Conservation (phyloP, 2,329 filamentous ascomycete species). For the Neoascochyta sp. region DNA sequence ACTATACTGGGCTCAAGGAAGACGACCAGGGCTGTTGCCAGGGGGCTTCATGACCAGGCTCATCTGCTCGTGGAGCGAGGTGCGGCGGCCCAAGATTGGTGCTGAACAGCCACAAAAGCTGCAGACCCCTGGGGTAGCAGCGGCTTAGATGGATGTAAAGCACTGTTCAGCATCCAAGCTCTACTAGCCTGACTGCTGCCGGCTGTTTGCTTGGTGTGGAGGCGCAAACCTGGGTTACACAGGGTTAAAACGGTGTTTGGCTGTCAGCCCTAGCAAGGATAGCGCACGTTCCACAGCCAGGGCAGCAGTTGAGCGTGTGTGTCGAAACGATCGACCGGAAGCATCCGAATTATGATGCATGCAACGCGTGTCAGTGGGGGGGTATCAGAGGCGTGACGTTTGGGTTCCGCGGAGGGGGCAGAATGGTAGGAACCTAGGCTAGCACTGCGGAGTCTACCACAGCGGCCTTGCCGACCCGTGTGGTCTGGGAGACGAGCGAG, state of each 20-base stretch:
- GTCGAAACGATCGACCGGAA: slow-evolving; percentile 30
- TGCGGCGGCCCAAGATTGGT: slow-evolving; percentile 15
- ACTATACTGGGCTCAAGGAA: too few relatives aligned
- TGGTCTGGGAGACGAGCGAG: slow-evolving; percentile 1
- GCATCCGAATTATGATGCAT: slow-evolving; percentile 33
- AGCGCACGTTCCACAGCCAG: slow-evolving; percentile 27
- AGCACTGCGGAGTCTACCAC: slow-evolving; percentile 15
- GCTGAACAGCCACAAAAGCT: slow-evolving; percentile 12
- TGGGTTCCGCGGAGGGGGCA: too few relatives aligned
- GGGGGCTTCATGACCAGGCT: too few relatives aligned
- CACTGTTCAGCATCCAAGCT: slow-evolving; percentile 4
- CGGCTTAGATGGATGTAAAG: slow-evolving; percentile 10
- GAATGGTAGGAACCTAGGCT: too few relatives aligned
- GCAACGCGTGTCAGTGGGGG: too few relatives aligned
- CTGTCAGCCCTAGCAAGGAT: slow-evolving; percentile 18
- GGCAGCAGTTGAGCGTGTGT: slow-evolving; percentile 9
- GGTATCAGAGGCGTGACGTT: too few relatives aligned
- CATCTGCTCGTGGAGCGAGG: slow-evolving; percentile 10
- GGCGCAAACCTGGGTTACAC: slow-evolving; percentile 22
- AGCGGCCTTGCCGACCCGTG: slow-evolving; percentile 20
- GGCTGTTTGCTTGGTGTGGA: slow-evolving; percentile 7
- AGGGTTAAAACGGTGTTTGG: slow-evolving; percentile 22
- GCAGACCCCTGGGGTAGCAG: slow-evolving; percentile 11
- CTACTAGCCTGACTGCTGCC: slow-evolving; percentile 1
- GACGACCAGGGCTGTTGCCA: too few relatives aligned